These are phyloP conservation scores for Tuber microsphaerosporum DNA, from an alignment of 495 filamentous ascomycete genomes.

Conservation along the genomic window DNA sequence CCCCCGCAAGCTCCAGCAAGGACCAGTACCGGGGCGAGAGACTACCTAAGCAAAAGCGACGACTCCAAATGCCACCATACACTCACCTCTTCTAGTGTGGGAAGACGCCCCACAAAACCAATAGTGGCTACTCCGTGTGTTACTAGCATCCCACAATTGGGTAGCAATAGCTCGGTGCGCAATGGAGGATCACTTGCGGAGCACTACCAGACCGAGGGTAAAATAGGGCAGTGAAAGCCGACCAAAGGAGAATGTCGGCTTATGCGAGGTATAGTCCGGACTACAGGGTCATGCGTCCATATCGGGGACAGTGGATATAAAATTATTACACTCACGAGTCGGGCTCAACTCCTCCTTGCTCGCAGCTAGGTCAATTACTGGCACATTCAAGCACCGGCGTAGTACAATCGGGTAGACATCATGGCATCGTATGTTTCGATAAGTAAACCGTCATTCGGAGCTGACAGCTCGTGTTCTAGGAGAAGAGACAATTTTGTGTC, in stretches of 20 bases:
- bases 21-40: background rate
- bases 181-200: background rate
- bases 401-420: background rate
- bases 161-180: background rate
- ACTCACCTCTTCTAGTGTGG: background rate
- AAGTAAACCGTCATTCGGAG: background rate
- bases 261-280: background rate
- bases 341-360: background rate
- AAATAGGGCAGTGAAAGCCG: no score
- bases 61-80: background rate
- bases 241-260: background rate
- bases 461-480: no score
- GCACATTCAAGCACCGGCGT: background rate
- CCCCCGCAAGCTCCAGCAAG: background rate
- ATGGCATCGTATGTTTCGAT: background rate
- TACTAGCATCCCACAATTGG: background rate
- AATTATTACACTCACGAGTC: background rate
- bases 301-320: background rate
- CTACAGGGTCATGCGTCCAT: background rate
- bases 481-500: no score
- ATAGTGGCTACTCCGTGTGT: background rate
- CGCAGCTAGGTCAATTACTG: background rate
- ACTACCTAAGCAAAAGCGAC: background rate
- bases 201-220: background rate
- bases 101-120: background rate